A percentile compares a stretch with the other conserved stretches of the same genome.
Evolutionary conservation across 2,329 filamentous ascomycete species (phyloP).

Genomic region (Dothistroma septosporum): DNA sequence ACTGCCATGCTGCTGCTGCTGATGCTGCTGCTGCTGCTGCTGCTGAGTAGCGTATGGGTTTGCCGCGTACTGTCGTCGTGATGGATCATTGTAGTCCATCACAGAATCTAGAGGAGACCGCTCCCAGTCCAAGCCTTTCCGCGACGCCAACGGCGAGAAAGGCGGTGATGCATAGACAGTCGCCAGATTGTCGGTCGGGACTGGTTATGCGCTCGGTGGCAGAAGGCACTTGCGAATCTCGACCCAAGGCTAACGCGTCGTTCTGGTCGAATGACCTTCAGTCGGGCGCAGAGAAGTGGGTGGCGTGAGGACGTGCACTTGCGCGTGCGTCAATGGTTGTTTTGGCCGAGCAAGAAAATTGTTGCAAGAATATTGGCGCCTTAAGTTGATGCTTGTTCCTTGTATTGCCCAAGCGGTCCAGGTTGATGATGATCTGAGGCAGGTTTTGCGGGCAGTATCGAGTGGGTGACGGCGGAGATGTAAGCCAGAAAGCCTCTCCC

Average conservation of each 20-base stretch:
- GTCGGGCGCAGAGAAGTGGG: constrained; percentile 1
- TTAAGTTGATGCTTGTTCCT: constrained; percentile 22
- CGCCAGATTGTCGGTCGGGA: constrained; percentile 27
- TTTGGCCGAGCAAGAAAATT: constrained; percentile 11
- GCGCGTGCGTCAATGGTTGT: constrained; percentile 10
- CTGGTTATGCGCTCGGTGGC: constrained; percentile 4
- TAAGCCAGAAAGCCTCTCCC: constrained; percentile 7
- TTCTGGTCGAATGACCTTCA: neutral
- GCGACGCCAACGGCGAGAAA: constrained; percentile 31
- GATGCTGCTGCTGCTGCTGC: constrained; percentile 24
- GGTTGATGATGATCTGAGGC: constrained; percentile 1
- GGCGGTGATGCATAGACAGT: constrained; percentile 33
- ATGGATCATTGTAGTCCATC: constrained; percentile 36
- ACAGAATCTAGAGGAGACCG: constrained; percentile 22
- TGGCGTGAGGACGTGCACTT: neutral
- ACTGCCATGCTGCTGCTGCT: constrained; percentile 16
- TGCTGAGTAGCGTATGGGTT: constrained; percentile 29
- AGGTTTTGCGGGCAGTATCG: neutral
- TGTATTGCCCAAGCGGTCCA: constrained; percentile 22
- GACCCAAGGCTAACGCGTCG: neutral
- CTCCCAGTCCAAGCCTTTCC: constrained; percentile 23
- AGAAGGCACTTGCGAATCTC: neutral
- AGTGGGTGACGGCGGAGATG: neutral
- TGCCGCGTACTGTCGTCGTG: constrained; percentile 33
- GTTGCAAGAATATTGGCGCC: constrained; percentile 18